Evolutionary conservation across 768 basidiomycete species (phyloP), one percentile per base, ranked within the genome.

Genomic region (Trametes elegans): DNA sequence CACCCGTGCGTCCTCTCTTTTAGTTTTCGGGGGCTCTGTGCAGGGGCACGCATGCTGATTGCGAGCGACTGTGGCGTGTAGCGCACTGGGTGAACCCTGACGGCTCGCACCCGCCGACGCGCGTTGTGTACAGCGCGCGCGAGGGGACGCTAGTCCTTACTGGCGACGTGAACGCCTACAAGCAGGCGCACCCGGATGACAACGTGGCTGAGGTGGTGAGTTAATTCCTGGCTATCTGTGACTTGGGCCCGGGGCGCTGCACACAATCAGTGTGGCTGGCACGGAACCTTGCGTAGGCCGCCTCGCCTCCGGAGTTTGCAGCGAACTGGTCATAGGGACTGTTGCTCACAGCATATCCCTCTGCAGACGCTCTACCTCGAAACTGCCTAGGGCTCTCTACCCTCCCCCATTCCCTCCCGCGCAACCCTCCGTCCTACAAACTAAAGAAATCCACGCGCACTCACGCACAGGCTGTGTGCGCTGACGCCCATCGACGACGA

Each of bases 51-150:
- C 32, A 27, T 29, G 10, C 13, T 21, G 19, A 42, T 43, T 36
- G 40, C 16, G 39, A 40, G 28, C 7, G 11, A 28, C 16, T 4
- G 7, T 28, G 11, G 16, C 32, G 18, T 24, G 19, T 53, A 81
- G 80, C 75, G 6, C 73, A 76, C 59, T 79, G 74, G 65, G 68
- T 75, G 52, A 81, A 81, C 58, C 70, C 69, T 14, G 74, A 79
- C 61, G 71, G 73, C 31, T 74, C 69, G 40, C 65, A 62, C 31
- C 71, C 75, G 14, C 47, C 51, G 7, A 78, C 77, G 6, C 56
- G 62, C 28, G 63, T 80, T 48, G 77, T 68, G 16, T 78, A 74
- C 57, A 67, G 76, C 54, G 67, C 64, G 49, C 65, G 64, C 43
- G 66, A 73, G 63, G 77, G 79, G 56, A 53, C 46, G 0, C 63